Evolutionary conservation across 768 basidiomycete species (phyloP), one percentile per base, ranked within the genome.

Genomic region (Russula lepida): DNA sequence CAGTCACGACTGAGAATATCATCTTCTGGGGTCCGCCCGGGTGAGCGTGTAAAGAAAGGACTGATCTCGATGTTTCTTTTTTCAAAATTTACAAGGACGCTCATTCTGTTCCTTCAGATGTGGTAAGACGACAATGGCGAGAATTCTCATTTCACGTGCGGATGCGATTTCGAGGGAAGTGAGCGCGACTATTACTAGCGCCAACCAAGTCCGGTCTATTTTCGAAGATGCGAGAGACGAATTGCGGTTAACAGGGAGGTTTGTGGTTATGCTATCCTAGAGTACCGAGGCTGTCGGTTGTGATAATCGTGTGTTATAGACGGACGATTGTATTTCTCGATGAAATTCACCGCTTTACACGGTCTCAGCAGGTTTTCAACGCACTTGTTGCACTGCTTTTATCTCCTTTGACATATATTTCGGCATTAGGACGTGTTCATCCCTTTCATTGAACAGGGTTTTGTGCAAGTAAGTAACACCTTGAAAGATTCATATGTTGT

Each of bases 271-370:
- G 17, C 41, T 41, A 13, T 55, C 19, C 41, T n/a, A 21, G 30
- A 30, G 41, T 48, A 23, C 17, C 13, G 52, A n/a, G n/a, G 6
- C 35, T n/a, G n/a, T 25, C 52, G 6, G n/a, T 37, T 4, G 23
- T 33, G 3, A 12, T n/a, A 2, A n/a, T 21, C 19, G 7, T 46
- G 3, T 37, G 17, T n/a, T 37, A 4, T 62, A 89, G 87, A 67
- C 79, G 79, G 64, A 93, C 90, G 0, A 74, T 89, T 28, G 68
- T 93, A 15, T 93, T 92, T 71, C 71, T 92, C 58, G 92, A 94
- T 67, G 91, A 93, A 71, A 84, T 93, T 15, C 91, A 92, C 72
- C 82, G 88, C 0, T 89, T 88, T 68, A 87, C 82, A 69, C 85
- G 82, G 66, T 74, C 81, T 8, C 85, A 87, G 62, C 88, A 89